Percentiles rank a stretch among this genome's conserved stretches.
Evolutionary conservation across 2,329 filamentous ascomycete species (phyloP).

Genomic region (Arthrocladium fulminans): DNA sequence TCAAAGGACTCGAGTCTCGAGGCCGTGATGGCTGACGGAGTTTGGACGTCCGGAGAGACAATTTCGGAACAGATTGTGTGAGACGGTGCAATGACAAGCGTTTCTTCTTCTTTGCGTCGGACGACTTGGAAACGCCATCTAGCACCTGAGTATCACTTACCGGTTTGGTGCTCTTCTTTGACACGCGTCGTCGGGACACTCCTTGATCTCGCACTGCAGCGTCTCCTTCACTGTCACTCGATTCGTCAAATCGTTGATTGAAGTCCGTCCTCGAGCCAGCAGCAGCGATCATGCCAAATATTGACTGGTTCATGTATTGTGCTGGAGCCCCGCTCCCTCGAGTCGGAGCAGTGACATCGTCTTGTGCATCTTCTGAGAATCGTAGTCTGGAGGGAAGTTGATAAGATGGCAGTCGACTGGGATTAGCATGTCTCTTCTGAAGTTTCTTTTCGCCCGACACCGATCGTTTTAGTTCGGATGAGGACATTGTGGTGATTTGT

Average conservation of each 20-base stretch:
- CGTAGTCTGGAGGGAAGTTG: slow-evolving; percentile 51
- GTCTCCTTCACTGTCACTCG: slow-evolving; percentile 67
- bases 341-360: slow-evolving; percentile 52
- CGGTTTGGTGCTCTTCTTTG: slow-evolving; percentile 9
- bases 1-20: slow-evolving; percentile 15
- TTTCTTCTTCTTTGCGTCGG: slow-evolving; percentile 12
- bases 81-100: slow-evolving; percentile 50
- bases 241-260: slow-evolving; percentile 70
- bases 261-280: slow-evolving; percentile 77
- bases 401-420: slow-evolving; percentile 38
- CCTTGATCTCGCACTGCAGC: slow-evolving; percentile 21
- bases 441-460: slow-evolving; percentile 35
- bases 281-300: slow-evolving; percentile 86
- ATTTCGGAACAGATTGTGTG: slow-evolving; percentile 52
- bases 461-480: slow-evolving; percentile 34
- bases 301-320: slow-evolving; percentile 80
- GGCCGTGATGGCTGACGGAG: slow-evolving; percentile 6
- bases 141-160: slow-evolving; percentile 6
- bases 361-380: slow-evolving; percentile 51
- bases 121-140: slow-evolving; percentile 6
- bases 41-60: slow-evolving; percentile 30
- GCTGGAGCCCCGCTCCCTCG: slow-evolving; percentile 30
- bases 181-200: neutral
- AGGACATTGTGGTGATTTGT: slow-evolving; percentile 24
- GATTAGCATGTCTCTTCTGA: slow-evolving; percentile 35